Percentiles rank a stretch among this genome's conserved stretches.
Evolutionary conservation across 148 eudicot species (phyloP).

Genomic region (Fallopia convolvulus): DNA sequence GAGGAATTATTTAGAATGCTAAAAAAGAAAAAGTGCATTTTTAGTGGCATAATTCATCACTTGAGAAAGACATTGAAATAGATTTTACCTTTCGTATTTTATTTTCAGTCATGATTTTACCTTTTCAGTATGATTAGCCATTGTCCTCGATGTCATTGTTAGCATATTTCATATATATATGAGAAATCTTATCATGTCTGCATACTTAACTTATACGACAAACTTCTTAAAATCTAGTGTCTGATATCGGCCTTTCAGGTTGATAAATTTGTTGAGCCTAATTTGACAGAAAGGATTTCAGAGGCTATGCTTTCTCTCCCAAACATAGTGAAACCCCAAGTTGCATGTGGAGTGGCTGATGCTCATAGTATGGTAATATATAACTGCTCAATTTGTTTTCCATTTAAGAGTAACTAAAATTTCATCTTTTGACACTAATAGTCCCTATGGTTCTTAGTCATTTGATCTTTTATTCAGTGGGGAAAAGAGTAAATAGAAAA

Average conservation of each 20-base stretch:
- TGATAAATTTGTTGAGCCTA: conserved; percentile 51
- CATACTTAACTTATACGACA: not conserved
- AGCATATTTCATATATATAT: not conserved
- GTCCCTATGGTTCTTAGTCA: not conserved
- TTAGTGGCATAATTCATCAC: not conserved
- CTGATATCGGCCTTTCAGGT: conserved; percentile 45
- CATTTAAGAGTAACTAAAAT: not conserved
- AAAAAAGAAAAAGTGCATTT: not conserved
- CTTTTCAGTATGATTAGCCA: not conserved
- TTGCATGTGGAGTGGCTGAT: conserved; percentile 92
- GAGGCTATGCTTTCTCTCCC: conserved; percentile 68
- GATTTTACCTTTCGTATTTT: not conserved
- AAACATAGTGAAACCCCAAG: conserved; percentile 91
- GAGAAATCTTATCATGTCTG: not conserved
- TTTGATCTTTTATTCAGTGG: not conserved
- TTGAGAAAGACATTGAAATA: not conserved
- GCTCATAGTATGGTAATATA: conserved; percentile 86
- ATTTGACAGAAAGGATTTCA: conserved; percentile 40
- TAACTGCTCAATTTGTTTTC: not conserved
- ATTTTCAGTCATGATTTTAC: not conserved
- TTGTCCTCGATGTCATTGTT: not conserved
- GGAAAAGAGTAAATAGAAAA: not conserved
- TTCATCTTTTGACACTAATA: not conserved
- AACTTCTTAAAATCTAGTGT: not conserved
- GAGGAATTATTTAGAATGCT: not conserved